Conservation (phyloP, 129 eudicot genomes). For the Logfia minima region DNA sequence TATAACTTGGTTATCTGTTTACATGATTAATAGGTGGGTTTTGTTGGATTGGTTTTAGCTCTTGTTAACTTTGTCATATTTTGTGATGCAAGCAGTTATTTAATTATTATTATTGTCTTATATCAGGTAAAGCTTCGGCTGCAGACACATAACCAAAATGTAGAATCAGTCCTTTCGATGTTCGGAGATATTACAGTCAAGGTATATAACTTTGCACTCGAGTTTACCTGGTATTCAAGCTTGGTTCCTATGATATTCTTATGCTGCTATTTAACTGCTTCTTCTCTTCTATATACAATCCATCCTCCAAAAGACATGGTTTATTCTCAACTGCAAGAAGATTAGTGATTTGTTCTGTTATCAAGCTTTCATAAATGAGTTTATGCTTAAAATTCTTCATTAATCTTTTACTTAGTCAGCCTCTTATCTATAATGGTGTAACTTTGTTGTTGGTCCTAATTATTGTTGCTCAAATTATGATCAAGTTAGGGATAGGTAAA, state of each 20-base stretch:
- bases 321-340: no score
- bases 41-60: background rate
- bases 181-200: slow-evolving; percentile 63
- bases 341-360: no score
- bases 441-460: no score
- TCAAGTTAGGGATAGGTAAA: no score
- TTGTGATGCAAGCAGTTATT: slow-evolving; percentile 18
- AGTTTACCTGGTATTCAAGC: background rate
- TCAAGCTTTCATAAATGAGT: no score
- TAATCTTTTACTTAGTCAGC: no score
- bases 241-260: background rate
- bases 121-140: slow-evolving; percentile 85
- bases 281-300: background rate
- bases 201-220: slow-evolving; percentile 43
- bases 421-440: no score
- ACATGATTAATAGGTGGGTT: no score
- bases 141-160: slow-evolving; percentile 84
- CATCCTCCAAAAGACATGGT: background rate
- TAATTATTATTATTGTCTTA: background rate
- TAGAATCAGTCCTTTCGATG: slow-evolving; percentile 84
- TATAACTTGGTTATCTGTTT: no score
- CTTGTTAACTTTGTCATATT: background rate
- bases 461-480: no score
- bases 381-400: no score
- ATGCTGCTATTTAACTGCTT: slow-evolving; percentile 3